Percentiles rank a stretch among this genome's conserved stretches.
These are phyloP conservation scores for Osmanthus fragrans DNA, from an alignment of 257 asterid genomes.

Conservation along the genomic window DNA sequence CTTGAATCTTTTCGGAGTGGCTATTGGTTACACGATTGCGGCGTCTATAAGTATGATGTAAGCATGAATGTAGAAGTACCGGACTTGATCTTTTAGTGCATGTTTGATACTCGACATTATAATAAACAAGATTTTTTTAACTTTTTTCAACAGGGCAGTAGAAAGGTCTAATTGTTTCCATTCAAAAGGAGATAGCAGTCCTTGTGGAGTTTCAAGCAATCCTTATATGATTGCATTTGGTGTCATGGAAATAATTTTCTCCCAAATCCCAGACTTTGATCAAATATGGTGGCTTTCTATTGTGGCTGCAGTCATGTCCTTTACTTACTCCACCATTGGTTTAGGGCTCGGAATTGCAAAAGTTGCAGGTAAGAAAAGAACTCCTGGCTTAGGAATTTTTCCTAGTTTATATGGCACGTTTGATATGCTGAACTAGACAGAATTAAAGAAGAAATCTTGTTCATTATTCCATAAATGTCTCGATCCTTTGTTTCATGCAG, in stretches of 20 bases:
- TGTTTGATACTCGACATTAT: not conserved
- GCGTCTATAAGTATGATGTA: conserved; percentile 47
- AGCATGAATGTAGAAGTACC: conserved; percentile 10
- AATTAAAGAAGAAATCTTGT: not conserved
- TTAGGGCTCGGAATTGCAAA: conserved; percentile 32
- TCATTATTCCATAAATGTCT: not conserved
- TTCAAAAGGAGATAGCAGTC: conserved; percentile 31
- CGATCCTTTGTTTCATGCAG: not conserved
- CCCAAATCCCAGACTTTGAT: conserved; percentile 37
- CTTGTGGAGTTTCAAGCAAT: conserved; percentile 29
- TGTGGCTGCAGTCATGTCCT: conserved; percentile 36
- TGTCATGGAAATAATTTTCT: conserved; percentile 21
- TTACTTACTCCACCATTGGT: conserved; percentile 32
- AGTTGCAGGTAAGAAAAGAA: conserved; percentile 22
- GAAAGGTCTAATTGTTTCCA: conserved; percentile 46
- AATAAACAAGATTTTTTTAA: not conserved
- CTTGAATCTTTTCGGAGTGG: conserved; percentile 44
- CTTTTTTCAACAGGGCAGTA: conserved; percentile 41
- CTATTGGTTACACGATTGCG: conserved; percentile 51
- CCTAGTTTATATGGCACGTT: no score
- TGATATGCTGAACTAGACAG: not conserved
- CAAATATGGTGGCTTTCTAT: conserved; percentile 38
- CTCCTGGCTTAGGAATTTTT: not conserved
- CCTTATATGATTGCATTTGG: conserved; percentile 34
- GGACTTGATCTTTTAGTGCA: not conserved